Conservation (phyloP, 2,329 filamentous ascomycete species). For the Trichoderma lentiforme region DNA sequence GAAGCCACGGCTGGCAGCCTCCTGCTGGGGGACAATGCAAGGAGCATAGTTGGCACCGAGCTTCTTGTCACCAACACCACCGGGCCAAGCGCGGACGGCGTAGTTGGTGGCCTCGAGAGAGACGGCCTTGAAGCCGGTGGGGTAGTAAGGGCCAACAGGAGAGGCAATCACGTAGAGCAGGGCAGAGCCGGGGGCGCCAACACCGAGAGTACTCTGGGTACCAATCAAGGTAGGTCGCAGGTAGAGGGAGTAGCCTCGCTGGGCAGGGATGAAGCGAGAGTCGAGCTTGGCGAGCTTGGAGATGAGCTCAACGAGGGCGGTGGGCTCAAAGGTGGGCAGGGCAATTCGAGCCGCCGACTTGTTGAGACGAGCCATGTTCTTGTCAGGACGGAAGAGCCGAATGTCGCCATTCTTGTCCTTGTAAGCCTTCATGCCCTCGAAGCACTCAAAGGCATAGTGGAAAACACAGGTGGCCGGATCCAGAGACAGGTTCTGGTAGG, state of each 20-base stretch:
- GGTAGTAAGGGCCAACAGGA: constrained; percentile 96
- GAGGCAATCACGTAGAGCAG: constrained; percentile 94
- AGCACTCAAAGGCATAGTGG: constrained; percentile 97
- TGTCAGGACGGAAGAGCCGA: constrained; percentile 88
- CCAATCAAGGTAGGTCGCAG: constrained; percentile 96
- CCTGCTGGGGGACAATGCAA: constrained; percentile 92
- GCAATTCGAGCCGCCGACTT: constrained; percentile 88
- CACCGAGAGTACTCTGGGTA: constrained; percentile 89
- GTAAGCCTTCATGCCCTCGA: constrained; percentile 99
- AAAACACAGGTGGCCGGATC: constrained; percentile 96
- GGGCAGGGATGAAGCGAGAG: constrained; percentile 81
- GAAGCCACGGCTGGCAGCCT: constrained; percentile 87
- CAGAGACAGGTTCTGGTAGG: constrained; percentile 95
- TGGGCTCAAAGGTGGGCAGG: constrained; percentile 76
- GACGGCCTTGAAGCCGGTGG: constrained; percentile 96
- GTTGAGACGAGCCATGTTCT: constrained; percentile 95
- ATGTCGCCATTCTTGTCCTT: constrained; percentile 76
- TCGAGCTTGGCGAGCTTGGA: constrained; percentile 76
- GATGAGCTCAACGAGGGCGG: constrained; percentile 76
- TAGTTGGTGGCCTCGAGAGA: constrained; percentile 95
- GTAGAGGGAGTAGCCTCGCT: constrained; percentile 90
- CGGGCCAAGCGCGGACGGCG: constrained; percentile 94
- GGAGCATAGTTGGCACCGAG: constrained; percentile 99
- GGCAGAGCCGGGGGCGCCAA: constrained; percentile 86
- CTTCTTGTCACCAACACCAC: constrained; percentile 97